Conservation (phyloP, 192 early-diverging fungal species). For the Dispira simplex region DNA sequence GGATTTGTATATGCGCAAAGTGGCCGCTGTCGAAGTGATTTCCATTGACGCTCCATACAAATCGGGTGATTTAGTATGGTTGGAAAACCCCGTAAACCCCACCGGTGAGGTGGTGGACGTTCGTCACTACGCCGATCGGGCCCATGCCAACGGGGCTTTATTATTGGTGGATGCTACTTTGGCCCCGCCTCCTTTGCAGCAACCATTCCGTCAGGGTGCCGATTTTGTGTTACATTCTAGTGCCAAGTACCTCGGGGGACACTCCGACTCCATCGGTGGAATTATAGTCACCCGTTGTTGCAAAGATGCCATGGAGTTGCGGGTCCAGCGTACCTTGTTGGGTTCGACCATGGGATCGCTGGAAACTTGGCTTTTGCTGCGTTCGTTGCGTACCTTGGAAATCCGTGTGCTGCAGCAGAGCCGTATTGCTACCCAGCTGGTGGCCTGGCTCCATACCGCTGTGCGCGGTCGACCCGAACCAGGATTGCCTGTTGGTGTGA, state of each 20-base stretch:
- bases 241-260: conserved; percentile 61
- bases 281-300: conserved; percentile 32
- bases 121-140: conserved; percentile 22
- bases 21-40: conserved; percentile 17
- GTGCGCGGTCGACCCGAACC: conserved; percentile 20
- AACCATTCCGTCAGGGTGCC: conserved; percentile 39
- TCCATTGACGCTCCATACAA: conserved; percentile 18
- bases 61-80: conserved; percentile 36
- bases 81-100: conserved; percentile 48
- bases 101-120: conserved; percentile 34
- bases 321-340: conserved; percentile 25
- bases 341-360: conserved; percentile 45
- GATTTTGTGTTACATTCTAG: conserved; percentile 52
- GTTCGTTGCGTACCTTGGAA: conserved; percentile 37
- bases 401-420: conserved; percentile 50
- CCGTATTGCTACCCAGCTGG: conserved; percentile 31
- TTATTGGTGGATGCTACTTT: conserved; percentile 52
- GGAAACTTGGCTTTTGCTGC: conserved; percentile 48
- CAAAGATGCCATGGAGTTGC: conserved; percentile 23
- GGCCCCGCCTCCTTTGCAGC: conserved; percentile 52
- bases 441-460: conserved; percentile 27
- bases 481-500: conserved; percentile 23
- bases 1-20: conserved; percentile 17
- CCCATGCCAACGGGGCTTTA: conserved; percentile 29
- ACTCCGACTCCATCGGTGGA: conserved; percentile 52